A percentile compares a stretch with the other conserved stretches of the same genome.
Conservation (phyloP, 2,329 filamentous ascomycete species). For the Penicillium sp. region DNA sequence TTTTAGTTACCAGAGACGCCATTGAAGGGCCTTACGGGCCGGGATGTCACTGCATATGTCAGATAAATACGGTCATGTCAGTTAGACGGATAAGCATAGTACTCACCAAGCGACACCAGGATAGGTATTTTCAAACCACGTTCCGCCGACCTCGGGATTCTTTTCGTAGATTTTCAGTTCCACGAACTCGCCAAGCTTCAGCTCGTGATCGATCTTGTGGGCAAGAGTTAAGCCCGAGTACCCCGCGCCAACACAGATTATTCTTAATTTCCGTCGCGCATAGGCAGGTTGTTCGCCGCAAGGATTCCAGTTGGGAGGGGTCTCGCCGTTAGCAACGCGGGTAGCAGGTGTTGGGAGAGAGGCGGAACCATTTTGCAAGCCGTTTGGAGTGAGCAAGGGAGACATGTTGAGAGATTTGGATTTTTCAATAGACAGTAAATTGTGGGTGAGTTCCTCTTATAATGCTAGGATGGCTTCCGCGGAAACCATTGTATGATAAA, state of each 20-base stretch:
- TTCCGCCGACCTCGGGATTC: conserved; percentile 15
- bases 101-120: conserved; percentile 31
- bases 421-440: too few species aligned
- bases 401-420: background rate
- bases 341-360: background rate
- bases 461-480: background rate
- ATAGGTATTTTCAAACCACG: conserved; percentile 16
- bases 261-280: background rate
- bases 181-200: conserved; percentile 5
- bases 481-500: too few species aligned
- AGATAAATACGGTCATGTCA: background rate
- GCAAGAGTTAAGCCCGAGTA: conserved; percentile 23
- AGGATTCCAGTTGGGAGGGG: background rate
- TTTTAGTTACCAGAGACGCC: background rate
- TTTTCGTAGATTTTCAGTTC: conserved; percentile 17
- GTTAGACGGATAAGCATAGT: background rate
- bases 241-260: conserved; percentile 24
- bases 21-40: conserved; percentile 21
- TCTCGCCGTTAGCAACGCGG: background rate
- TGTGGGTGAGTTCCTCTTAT: background rate
- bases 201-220: conserved; percentile 22
- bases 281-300: background rate
- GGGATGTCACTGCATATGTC: conserved; percentile 26
- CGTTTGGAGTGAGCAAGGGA: background rate
- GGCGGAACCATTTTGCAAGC: background rate